phyloP scores from a whole-genome alignment of 2,329 filamentous ascomycete species.

The Knoxdaviesia proteae region DNA sequence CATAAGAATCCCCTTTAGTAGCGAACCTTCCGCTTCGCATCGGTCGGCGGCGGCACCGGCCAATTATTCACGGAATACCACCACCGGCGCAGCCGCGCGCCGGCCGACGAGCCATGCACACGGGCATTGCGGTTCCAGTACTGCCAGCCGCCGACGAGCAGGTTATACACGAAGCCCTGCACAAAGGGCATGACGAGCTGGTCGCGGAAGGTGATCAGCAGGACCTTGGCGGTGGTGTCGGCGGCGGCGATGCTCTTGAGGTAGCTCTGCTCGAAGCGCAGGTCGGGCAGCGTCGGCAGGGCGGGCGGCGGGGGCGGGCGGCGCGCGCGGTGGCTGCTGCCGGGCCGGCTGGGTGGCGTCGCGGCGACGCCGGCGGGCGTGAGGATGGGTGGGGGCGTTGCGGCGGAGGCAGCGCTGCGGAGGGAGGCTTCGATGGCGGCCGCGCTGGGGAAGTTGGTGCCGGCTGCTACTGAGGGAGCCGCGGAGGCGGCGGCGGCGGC shows the following conservation, averaged over 20 bases:
- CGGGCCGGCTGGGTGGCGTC: too few species aligned
- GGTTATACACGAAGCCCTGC: slow-evolving; percentile 77
- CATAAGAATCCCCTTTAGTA: neutral
- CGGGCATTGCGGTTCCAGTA: slow-evolving; percentile 67
- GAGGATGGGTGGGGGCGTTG: too few species aligned
- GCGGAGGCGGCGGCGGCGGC: too few species aligned
- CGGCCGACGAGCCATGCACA: slow-evolving; percentile 55
- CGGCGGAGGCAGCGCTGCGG: slow-evolving; percentile 16
- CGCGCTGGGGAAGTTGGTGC: slow-evolving; percentile 20
- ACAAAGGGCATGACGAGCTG: slow-evolving; percentile 77
- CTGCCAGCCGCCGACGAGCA: slow-evolving; percentile 71
- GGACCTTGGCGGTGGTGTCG: slow-evolving; percentile 58
- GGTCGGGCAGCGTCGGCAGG: slow-evolving; percentile 55
- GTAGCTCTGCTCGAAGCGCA: slow-evolving; percentile 97
- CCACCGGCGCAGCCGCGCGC: slow-evolving; percentile 66
- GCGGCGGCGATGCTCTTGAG: slow-evolving; percentile 69
- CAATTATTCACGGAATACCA: slow-evolving; percentile 94
- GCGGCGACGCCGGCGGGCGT: too few species aligned
- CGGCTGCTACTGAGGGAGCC: slow-evolving; percentile 8
- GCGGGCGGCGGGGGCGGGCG: slow-evolving; percentile 20
- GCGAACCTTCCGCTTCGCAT: neutral
- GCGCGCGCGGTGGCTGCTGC: too few species aligned
- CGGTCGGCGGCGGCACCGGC: slow-evolving; percentile 32
- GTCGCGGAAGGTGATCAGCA: slow-evolving; percentile 70
- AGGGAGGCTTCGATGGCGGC: slow-evolving; percentile 24